Base-by-base conservation (phyloP, 148 eudicot species). In the Camellia granthamiana region DNA sequence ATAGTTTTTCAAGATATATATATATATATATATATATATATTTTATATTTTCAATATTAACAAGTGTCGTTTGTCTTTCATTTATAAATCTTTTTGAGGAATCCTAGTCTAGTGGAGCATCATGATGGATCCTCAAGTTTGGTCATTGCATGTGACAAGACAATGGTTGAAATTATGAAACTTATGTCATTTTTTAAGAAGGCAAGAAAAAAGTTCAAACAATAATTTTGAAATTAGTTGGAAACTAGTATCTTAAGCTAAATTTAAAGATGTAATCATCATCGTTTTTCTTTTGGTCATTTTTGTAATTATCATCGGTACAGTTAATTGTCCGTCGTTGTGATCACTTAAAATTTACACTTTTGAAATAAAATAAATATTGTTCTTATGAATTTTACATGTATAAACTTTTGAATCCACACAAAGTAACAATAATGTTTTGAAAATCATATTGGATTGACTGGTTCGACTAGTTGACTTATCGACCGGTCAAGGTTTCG, bases 31-130 rank as follows among this genome's bases (percentile, higher is more conserved):
- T 30, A 30, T 30, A 30, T 30, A 30, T 30, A 30, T 30, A 30
- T 30, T 1, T 30, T 30, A 30, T 30, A 30, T 30, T 30, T 30
- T 30, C 38, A 30, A 30, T 30, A 30, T 30, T 30, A 30, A 30
- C 38, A 30, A 30, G 38, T 30, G 38, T 30, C 1, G 38, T 30
- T 30, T 30, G 38, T 30, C 38, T 30, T 30, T 30, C 38, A 30
- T 30, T 23, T 38, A 23, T 12, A 14, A 46, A 19, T 4, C 56
- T n/a, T 73, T 73, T 52, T 73, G 18, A 54, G 61, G 13, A 30
- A 16, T 18, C 19, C n/a, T 23, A 42, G 68, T 76, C 78, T 30
- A 30, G 68, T 42, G 78, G 78, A 60, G 68, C 68, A 76, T 76
- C 67, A 60, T 76, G 52, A 76, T 61, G 68, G 9, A 18, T 61